phyloP scores from a whole-genome alignment of 2,329 filamentous ascomycete genomes.

The Curvularia lunata region DNA sequence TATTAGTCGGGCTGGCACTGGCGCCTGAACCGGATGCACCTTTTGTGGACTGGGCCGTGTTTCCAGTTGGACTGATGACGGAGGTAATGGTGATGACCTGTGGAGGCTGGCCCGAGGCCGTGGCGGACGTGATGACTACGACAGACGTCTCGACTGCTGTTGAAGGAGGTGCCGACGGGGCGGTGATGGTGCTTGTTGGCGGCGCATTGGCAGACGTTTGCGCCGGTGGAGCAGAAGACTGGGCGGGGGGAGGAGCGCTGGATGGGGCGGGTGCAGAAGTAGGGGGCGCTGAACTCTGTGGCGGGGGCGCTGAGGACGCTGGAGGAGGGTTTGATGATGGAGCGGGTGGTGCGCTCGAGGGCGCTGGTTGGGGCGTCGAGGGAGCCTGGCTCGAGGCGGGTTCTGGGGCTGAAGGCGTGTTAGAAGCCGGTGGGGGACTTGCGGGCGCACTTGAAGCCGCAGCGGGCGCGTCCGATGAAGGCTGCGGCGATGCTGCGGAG shows the following conservation, averaged over 20 bases:
- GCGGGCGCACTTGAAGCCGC: slow-evolving; percentile 18
- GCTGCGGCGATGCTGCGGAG: slow-evolving; percentile 29
- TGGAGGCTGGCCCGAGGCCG: slow-evolving; percentile 29
- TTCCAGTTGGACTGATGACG: slow-evolving; percentile 18
- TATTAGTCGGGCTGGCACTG: slow-evolving; percentile 16
- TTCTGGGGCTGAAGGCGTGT: slow-evolving; percentile 24
- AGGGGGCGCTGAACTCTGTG: slow-evolving; percentile 6
- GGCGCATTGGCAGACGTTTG: slow-evolving; percentile 1
- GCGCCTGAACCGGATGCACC: slow-evolving; percentile 9
- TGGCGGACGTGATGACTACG: slow-evolving; percentile 31
- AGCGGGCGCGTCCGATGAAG: slow-evolving; percentile 28
- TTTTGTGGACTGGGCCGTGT: slow-evolving; percentile 10
- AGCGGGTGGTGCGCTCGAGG: slow-evolving; percentile 22
- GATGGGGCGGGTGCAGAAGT: slow-evolving; percentile 18
- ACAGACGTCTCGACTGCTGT: slow-evolving; percentile 29
- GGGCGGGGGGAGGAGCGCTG: slow-evolving; percentile 12
- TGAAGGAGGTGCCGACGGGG: slow-evolving; percentile 30
- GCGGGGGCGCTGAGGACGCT: slow-evolving; percentile 15
- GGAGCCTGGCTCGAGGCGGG: slow-evolving; percentile 17
- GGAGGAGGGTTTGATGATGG: slow-evolving; percentile 22
- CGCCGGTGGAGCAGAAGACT: slow-evolving; percentile 17
- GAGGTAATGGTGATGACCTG: slow-evolving; percentile 28
- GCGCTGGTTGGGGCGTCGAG: slow-evolving; percentile 12
- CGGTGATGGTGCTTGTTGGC: slow-evolving; percentile 32
- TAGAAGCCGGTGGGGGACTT: slow-evolving; percentile 19